These are phyloP conservation scores for Lepidium didymum DNA, from an alignment of 345 rosid genomes.

Conservation along the genomic window DNA sequence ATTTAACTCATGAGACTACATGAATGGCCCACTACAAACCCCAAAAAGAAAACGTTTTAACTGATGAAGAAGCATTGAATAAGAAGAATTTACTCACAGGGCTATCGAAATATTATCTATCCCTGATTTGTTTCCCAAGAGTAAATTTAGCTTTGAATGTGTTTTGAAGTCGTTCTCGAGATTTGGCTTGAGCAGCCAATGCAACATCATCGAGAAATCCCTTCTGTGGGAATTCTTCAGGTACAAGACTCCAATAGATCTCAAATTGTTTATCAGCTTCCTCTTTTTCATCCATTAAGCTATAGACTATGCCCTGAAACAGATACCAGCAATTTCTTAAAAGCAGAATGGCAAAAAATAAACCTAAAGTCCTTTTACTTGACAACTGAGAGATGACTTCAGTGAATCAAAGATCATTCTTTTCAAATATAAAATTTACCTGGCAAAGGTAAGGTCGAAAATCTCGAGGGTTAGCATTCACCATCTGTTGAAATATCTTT, in stretches of 20 bases:
- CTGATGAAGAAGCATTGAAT: neutral
- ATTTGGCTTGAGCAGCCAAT: slow-evolving; percentile 54
- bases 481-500: slow-evolving; percentile 63
- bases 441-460: slow-evolving; percentile 95
- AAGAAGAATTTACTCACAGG: neutral
- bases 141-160: slow-evolving; percentile 48
- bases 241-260: slow-evolving; percentile 65
- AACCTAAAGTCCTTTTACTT: neutral
- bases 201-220: slow-evolving; percentile 76
- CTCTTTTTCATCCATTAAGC: slow-evolving; percentile 60
- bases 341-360: neutral
- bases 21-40: neutral
- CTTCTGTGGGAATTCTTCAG: slow-evolving; percentile 82
- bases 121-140: slow-evolving; percentile 2
- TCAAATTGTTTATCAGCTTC: slow-evolving; percentile 83
- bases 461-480: slow-evolving; percentile 77
- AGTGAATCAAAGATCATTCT: neutral
- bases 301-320: slow-evolving; percentile 77
- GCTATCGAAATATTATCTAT: neutral
- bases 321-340: neutral
- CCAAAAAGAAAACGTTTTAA: neutral
- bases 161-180: slow-evolving; percentile 47
- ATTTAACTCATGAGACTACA: neutral
- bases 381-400: neutral
- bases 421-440: slow-evolving; percentile 34